These are phyloP conservation scores for Amanita inopinata DNA, from an alignment of 768 basidiomycete species.

Conservation along the genomic window DNA sequence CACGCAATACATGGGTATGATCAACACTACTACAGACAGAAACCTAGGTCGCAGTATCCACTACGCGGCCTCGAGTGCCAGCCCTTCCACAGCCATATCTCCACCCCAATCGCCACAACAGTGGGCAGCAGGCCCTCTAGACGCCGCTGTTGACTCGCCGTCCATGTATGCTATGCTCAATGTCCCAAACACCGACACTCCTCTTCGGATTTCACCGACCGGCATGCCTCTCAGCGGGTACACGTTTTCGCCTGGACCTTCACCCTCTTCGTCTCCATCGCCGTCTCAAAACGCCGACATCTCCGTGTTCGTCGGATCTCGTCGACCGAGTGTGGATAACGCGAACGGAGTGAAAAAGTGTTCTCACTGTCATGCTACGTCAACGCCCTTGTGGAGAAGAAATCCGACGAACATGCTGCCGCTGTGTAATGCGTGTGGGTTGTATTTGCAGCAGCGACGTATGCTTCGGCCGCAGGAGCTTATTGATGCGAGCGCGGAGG, in stretches of 20 bases:
- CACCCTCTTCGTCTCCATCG: constrained; percentile 24
- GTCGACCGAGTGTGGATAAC: constrained; percentile 21
- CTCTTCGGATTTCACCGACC: constrained; percentile 12
- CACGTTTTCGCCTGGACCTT: constrained; percentile 24
- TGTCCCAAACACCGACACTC: constrained; percentile 16
- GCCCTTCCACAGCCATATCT: background rate
- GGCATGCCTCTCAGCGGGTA: constrained; percentile 17
- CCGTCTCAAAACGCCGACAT: constrained; percentile 2
- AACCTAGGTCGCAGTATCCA: background rate
- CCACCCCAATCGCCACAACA: background rate
- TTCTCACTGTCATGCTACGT: constrained; percentile 37
- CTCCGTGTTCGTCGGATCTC: constrained; percentile 18
- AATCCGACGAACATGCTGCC: constrained; percentile 35
- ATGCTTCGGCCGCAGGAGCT: constrained; percentile 39
- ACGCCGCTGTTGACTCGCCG: background rate
- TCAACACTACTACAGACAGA: background rate
- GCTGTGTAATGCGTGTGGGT: constrained; percentile 38
- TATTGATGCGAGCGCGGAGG: constrained; percentile 36
- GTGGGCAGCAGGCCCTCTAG: constrained; percentile 1
- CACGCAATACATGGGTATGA: constrained; percentile 2
- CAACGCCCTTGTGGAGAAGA: constrained; percentile 39
- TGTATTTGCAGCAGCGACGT: constrained; percentile 38
- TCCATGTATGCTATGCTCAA: constrained; percentile 3
- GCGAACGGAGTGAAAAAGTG: constrained; percentile 27
- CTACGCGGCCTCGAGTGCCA: background rate